These are phyloP conservation scores for Stemphylium lycopersici DNA, from an alignment of 2,329 filamentous ascomycete species.

Conservation along the genomic window DNA sequence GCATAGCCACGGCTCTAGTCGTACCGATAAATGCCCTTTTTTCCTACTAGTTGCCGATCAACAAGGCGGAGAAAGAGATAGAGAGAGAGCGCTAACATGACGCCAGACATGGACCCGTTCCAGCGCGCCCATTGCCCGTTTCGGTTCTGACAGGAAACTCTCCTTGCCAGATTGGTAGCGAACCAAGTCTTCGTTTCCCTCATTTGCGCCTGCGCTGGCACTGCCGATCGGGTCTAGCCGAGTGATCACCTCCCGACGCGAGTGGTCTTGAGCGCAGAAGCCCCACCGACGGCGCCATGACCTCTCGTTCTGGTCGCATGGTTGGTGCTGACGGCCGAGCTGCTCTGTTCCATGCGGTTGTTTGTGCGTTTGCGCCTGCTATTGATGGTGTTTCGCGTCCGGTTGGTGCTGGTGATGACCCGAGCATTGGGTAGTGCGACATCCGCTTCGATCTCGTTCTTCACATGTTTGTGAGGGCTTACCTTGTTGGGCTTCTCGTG, in stretches of 20 bases:
- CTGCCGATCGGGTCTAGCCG: constrained; percentile 4
- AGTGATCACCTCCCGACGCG: constrained; percentile 28
- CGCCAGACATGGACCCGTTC: constrained; percentile 1
- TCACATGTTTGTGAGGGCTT: not conserved
- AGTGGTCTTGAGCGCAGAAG: constrained; percentile 20
- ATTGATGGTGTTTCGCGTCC: not conserved
- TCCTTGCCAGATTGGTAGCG: constrained; percentile 1
- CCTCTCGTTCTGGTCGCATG: constrained; percentile 18
- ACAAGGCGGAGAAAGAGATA: not conserved
- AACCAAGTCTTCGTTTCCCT: not conserved
- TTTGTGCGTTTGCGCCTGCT: not conserved
- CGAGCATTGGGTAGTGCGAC: constrained; percentile 21
- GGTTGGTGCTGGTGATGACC: constrained; percentile 11
- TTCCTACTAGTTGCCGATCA: not conserved
- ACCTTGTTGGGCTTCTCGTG: constrained; percentile 5
- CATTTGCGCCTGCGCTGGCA: constrained; percentile 1
- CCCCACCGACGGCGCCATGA: constrained; percentile 34
- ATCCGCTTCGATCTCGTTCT: constrained; percentile 3
- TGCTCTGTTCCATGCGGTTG: not conserved
- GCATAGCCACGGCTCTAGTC: too few species aligned
- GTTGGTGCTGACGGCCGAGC: not conserved
- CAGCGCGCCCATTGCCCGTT: not conserved
- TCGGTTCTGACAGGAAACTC: constrained; percentile 4
- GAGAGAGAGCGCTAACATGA: not conserved
- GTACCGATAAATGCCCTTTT: too few species aligned